Evolutionary conservation across 1,284 basidiomycete genomes (phyloP).

Genomic region (Rhodotorula glutinis): DNA sequence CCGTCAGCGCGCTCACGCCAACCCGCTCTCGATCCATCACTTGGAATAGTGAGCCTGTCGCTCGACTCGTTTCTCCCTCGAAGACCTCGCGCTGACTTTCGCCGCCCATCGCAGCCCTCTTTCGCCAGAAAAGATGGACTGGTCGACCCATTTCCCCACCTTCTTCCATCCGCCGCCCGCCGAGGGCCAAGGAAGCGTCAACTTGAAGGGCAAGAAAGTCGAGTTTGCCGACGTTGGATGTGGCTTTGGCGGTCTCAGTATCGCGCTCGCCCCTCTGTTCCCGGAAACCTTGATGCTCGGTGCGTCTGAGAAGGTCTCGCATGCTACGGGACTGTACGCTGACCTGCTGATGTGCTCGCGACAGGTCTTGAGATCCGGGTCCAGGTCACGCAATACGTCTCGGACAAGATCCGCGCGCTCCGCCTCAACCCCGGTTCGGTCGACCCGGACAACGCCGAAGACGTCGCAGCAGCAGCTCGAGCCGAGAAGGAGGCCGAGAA

Average conservation of each 20-base stretch:
- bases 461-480: slow-evolving; percentile 20
- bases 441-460: slow-evolving; percentile 39
- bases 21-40: slow-evolving; percentile 94
- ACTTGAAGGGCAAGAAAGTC: slow-evolving; percentile 55
- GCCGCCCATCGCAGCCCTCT: too few species aligned
- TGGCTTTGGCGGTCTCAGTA: slow-evolving; percentile 92
- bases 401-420: slow-evolving; percentile 86
- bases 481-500: slow-evolving; percentile 3
- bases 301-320: slow-evolving; percentile 52
- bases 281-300: slow-evolving; percentile 93
- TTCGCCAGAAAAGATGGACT: slow-evolving; percentile 76
- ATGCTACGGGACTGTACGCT: background rate
- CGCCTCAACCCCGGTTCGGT: slow-evolving; percentile 56
- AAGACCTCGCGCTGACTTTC: background rate
- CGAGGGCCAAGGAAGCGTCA: slow-evolving; percentile 15
- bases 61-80: background rate
- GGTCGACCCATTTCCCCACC: slow-evolving; percentile 78
- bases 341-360: background rate
- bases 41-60: slow-evolving; percentile 64
- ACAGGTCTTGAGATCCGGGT: slow-evolving; percentile 95
- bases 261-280: slow-evolving; percentile 83
- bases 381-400: slow-evolving; percentile 93
- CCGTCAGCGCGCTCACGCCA: slow-evolving; percentile 94
- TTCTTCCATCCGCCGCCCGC: slow-evolving; percentile 52
- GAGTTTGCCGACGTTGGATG: slow-evolving; percentile 98